Conservation (phyloP, 202 grass and related monocot genomes). For the Dendrocalamus latiflorus region DNA sequence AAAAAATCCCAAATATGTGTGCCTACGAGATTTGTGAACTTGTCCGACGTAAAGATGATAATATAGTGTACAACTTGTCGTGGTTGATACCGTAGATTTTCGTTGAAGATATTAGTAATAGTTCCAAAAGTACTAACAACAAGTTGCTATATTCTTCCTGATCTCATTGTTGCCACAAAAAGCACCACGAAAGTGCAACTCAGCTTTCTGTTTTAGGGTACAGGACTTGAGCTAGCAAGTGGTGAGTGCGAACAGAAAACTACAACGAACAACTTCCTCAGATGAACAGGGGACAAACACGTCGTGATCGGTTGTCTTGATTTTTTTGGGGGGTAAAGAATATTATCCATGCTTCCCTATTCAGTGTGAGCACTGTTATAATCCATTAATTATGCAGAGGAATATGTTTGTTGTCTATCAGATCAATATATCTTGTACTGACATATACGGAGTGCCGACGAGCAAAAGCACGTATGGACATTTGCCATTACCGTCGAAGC, state of each 20-base stretch:
- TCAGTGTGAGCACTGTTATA: neutral
- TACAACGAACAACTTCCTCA: neutral
- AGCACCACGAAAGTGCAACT: neutral
- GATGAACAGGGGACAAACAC: neutral
- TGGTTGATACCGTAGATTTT: neutral
- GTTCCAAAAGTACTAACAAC: neutral
- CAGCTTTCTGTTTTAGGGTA: neutral
- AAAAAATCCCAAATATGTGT: no score
- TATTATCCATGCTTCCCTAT: neutral
- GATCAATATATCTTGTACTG: neutral
- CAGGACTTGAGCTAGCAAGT: neutral
- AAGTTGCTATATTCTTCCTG: neutral
- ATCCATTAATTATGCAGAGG: neutral
- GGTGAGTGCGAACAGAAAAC: neutral
- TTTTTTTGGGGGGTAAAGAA: neutral
- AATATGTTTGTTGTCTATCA: slow-evolving; percentile 3
- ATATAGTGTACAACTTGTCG: neutral
- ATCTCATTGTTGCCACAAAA: slow-evolving; percentile 1
- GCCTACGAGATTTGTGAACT: no score
- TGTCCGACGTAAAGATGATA: no score
- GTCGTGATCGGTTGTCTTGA: neutral
- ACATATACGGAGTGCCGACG: neutral
- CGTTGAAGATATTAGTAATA: neutral
- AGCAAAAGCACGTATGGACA: neutral
- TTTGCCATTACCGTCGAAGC: neutral